Evolutionary conservation across 345 rosid genomes (phyloP).

Genomic region (Rhizophora mangle): DNA sequence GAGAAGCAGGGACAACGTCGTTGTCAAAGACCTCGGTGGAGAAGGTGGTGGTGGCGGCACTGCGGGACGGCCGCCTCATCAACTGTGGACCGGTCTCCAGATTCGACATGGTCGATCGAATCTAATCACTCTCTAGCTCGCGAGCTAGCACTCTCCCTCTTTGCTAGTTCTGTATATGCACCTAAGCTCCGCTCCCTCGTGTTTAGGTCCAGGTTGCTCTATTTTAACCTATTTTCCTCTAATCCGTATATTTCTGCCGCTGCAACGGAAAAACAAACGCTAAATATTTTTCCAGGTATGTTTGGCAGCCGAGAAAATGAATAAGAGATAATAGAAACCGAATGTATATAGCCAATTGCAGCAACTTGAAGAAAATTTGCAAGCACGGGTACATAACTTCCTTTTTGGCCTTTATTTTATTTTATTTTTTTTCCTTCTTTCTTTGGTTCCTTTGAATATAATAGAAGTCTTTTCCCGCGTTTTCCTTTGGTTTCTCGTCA

Average conservation of each 20-base stretch:
- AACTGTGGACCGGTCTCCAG: conserved; percentile 49
- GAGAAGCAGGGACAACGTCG: conserved; percentile 90
- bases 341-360: too few relatives aligned
- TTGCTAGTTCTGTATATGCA: conserved; percentile 13
- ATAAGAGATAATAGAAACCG: too few relatives aligned
- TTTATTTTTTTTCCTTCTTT: background rate
- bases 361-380: too few relatives aligned
- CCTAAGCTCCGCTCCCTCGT: too few relatives aligned
- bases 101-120: conserved; percentile 13
- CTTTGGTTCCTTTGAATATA: background rate
- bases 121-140: background rate
- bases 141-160: conserved; percentile 30
- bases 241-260: too few relatives aligned
- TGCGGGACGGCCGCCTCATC: conserved; percentile 80
- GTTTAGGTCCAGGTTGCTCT: too few relatives aligned
- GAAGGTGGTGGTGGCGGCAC: conserved; percentile 83
- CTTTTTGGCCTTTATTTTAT: background rate
- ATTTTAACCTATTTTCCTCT: too few relatives aligned
- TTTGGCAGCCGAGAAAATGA: too few relatives aligned
- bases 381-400: too few relatives aligned
- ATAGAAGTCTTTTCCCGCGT: background rate
- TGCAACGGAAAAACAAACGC: too few relatives aligned
- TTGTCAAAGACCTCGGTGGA: conserved; percentile 92
- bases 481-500: background rate
- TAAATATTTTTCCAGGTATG: too few relatives aligned